Evolutionary conservation across 495 filamentous ascomycete species (phyloP).

Genomic region (Neurospora sp.): DNA sequence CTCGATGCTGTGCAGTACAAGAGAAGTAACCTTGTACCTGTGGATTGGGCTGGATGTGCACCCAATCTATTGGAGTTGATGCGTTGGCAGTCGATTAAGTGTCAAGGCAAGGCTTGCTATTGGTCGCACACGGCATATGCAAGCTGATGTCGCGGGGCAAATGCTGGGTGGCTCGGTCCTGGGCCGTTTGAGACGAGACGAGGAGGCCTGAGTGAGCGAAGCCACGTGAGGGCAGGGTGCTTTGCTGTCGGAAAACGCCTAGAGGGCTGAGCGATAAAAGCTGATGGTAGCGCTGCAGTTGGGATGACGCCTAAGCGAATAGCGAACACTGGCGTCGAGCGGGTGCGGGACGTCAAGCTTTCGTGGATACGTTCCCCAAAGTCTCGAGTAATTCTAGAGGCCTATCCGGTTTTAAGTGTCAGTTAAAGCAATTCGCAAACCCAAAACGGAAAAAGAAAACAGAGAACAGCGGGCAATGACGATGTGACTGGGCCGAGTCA

Average conservation of each 20-base stretch:
- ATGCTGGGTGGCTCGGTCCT: constrained; percentile 34
- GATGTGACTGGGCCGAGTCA: constrained; percentile 23
- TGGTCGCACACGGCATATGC: constrained; percentile 48
- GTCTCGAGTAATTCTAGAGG: not conserved
- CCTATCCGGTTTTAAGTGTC: not conserved
- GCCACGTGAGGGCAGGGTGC: constrained; percentile 34
- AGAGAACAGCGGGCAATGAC: constrained; percentile 10
- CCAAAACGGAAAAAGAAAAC: not conserved
- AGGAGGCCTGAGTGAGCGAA: constrained; percentile 21
- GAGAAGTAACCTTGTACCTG: constrained; percentile 37
- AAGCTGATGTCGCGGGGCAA: constrained; percentile 46
- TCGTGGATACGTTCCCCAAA: not conserved
- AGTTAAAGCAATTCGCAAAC: not conserved
- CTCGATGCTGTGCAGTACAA: constrained; percentile 29
- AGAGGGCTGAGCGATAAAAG: constrained; percentile 1
- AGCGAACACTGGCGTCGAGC: not conserved
- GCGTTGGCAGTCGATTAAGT: constrained; percentile 46
- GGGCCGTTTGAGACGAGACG: constrained; percentile 13
- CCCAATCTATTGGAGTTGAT: constrained; percentile 49
- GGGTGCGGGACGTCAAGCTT: not conserved
- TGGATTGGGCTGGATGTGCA: constrained; percentile 42
- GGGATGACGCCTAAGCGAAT: not conserved
- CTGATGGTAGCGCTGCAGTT: not conserved
- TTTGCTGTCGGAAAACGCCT: constrained; percentile 4
- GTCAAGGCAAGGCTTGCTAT: constrained; percentile 36